Evolutionary conservation across 2,329 filamentous ascomycete species (phyloP), one percentile per base, ranked within the genome.

Genomic region (Aureobasidium subglaciale): DNA sequence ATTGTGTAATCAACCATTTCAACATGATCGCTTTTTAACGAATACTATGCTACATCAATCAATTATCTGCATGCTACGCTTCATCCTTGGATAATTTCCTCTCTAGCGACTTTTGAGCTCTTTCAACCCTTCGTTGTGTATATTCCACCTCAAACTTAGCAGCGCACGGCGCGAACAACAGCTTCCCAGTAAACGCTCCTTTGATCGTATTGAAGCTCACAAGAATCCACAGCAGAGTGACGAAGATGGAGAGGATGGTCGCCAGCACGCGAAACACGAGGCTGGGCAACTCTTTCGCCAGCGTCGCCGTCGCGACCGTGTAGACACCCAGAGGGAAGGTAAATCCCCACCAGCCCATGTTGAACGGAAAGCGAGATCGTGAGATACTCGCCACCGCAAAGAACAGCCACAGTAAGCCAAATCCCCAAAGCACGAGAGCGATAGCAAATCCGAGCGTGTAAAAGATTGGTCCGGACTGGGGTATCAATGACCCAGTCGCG

Each of bases 271-370:
- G 70, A 62, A 84, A 84, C 62, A 84, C 82, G 13, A 65, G 50
- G 32, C 75, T 81, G 0, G 77, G 75, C 58, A 84, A 71, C 58
- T 81, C 76, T 24, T 71, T 68, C 41, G 41, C 41, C 16, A 45
- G 41, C 41, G 41, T 45, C 41, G 41, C 41, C 41, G 41, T 45
- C 41, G 41, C 41, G 8, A 45, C 41, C 41, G 41, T 45, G 25
- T 45, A 45, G 41, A 52, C 35, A 25, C 32, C 48, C 22, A 54
- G 22, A 38, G 80, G 81, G 59, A 84, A 84, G 0, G 76, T 81
- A 58, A 83, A 82, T 2, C 77, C 78, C 80, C 79, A 83, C 80
- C 80, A 82, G 15, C 80, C 81, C 69, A 83, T 80, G 62, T 83
- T 83, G 65, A 84, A 83, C 0, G 79, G 78, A 59, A 83, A 80